phyloP scores from a whole-genome alignment of 2,329 filamentous ascomycete genomes.

The Sporothrix euskadiensis region DNA sequence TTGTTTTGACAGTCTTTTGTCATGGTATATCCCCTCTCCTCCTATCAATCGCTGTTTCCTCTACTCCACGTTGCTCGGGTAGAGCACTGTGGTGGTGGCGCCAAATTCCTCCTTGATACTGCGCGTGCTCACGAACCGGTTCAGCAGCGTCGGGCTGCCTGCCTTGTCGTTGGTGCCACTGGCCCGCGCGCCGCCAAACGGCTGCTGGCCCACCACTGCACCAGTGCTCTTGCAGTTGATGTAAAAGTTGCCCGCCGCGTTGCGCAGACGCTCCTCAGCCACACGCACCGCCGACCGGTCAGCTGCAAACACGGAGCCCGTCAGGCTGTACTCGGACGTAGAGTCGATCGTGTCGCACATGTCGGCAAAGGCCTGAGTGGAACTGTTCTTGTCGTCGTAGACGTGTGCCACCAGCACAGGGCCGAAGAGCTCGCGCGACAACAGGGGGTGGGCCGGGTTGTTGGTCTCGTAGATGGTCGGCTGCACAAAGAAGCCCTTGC shows the following conservation, averaged over 20 bases:
- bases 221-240: constrained; percentile 60
- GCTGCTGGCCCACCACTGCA: constrained; percentile 57
- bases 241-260: constrained; percentile 60
- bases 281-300: constrained; percentile 51
- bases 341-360: constrained; percentile 66
- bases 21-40: not conserved
- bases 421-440: constrained; percentile 52
- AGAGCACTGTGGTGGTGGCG: constrained; percentile 61
- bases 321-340: constrained; percentile 67
- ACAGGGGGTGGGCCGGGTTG: constrained; percentile 46
- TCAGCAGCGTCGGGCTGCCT: constrained; percentile 52
- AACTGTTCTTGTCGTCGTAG: constrained; percentile 47
- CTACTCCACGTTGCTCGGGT: constrained; percentile 70
- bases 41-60: constrained; percentile 14
- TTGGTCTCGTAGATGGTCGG: constrained; percentile 50
- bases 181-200: constrained; percentile 54
- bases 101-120: constrained; percentile 71
- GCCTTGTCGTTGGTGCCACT: constrained; percentile 60
- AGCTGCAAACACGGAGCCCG: constrained; percentile 52
- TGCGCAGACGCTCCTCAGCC: constrained; percentile 53
- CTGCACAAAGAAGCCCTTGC: constrained; percentile 48
- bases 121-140: constrained; percentile 53
- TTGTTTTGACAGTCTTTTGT: not conserved
- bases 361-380: constrained; percentile 48
- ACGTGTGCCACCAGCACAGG: constrained; percentile 50